Evolutionary conservation across 129 eudicot genomes (phyloP), one percentile per base, ranked within the genome.

Genomic region (sunflower (Helianthus annuus)): DNA sequence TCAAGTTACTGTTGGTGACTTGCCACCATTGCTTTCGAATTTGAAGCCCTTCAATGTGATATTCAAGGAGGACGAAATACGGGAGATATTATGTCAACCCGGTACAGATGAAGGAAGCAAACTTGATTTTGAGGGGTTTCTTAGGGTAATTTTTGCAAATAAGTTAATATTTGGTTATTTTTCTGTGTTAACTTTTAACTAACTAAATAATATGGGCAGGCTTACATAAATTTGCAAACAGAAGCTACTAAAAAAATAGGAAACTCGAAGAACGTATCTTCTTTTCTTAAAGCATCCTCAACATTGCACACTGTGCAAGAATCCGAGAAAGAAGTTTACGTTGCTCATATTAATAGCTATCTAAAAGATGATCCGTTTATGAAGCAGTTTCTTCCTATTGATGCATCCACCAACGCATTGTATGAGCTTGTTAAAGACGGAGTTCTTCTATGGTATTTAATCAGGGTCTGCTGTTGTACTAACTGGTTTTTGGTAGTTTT

Each of bases 381-480:
- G 81, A 80, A 88, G 89, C 98, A 94, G 68, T 94, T 90, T 85
- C 97, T 94, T 79, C 98, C 98, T 1, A 82, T 94, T 19, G 97
- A 94, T 73, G 74, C 97, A 49, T 78, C 82, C 67, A 69, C 91
- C 65, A 86, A 90, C 79, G 86, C 88, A 63, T 83, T 94, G 36
- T 94, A 85, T 66, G 92, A 94, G 22, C 93, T 94, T 72, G 98
- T 89, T 8, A 94, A 85, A 77, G 98, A 86, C 70, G 98, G 98
- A 76, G 97, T 94, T 75, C 97, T 94, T 69, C 82, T 94, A 86
- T 94, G 98, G 98, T 94, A 90, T 70, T 76, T 73, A 75, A 81
- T 38, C 61, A 81, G 70, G 70, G 71, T 68, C 83, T 61, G 68
- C 62, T 72, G 27, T 56, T 44, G 42, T 66, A 57, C 75, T 73